Base-by-base conservation (phyloP, 2,329 filamentous ascomycete species). In the Alternaria arborescens region DNA sequence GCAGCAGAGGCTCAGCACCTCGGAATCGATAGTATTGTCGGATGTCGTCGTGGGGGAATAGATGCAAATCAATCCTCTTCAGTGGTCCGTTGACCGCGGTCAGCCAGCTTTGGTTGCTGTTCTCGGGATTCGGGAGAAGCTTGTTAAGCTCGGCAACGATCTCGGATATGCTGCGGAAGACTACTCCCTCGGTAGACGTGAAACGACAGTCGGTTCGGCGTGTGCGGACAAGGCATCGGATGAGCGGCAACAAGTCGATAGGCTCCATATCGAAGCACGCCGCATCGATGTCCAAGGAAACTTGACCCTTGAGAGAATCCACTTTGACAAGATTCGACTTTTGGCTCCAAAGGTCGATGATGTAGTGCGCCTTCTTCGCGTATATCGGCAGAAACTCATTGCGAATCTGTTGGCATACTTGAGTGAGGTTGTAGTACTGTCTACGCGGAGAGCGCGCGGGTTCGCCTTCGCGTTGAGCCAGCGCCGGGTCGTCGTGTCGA, bases 341-440 rank as follows among this genome's bases (percentile, higher is more conserved):
- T 26, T 60, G 58, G 41, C 46, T 44, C 58, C 58, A 60, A 12
- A 60, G 32, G 41, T 65, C 62, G 42, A 65, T 60, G 30, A 62
- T 60, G 52, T 65, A 65, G 18, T 60, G 42, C 5, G 56, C 51
- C 10, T 58, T 59, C 26, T 50, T 22, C 26, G 32, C 55, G 63
- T 70, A 74, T 2, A 67, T 36, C 2, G 71, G 67, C 5, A 66
- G 64, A 42, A 69, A 75, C 36, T 76, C 73, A 5, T 53, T 26
- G 40, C 73, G 72, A 14, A 75, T 62, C n/a, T 66, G 60, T 4
- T 51, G 64, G 51, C 66, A 73, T n/a, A 71, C 71, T 52, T 74
- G 71, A 1, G 71, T 71, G 3, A 76, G 54, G 24, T 24, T 52
- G 58, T 60, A 57, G 34, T 57, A 60, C 20, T 60, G 58, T 40